Evolutionary conservation across 306 rosid species (phyloP).

Genomic region (Calophaca sinica): DNA sequence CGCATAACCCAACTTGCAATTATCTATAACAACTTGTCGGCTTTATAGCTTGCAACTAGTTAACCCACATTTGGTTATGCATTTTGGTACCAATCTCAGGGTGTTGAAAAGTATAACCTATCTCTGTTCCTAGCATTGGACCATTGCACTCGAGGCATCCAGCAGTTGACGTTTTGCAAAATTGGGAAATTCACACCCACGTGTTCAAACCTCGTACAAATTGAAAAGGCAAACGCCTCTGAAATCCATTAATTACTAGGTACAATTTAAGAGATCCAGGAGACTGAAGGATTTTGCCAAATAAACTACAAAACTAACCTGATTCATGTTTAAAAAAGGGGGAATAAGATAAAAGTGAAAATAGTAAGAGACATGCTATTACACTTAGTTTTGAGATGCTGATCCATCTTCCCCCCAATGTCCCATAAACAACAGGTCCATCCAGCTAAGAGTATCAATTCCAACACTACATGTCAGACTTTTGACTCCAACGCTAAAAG

Average conservation of each 20-base stretch:
- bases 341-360: not conserved
- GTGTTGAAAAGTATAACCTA: too few species aligned
- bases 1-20: too few species aligned
- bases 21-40: too few species aligned
- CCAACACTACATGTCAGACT: constrained; percentile 54
- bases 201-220: not conserved
- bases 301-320: constrained; percentile 45
- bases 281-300: constrained; percentile 32
- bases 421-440: constrained; percentile 33
- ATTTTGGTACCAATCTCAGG: too few species aligned
- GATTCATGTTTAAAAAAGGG: constrained; percentile 39
- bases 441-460: constrained; percentile 32
- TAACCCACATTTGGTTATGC: too few species aligned
- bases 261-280: constrained; percentile 28
- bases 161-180: not conserved
- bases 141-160: not conserved
- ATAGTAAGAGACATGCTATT: constrained; percentile 38
- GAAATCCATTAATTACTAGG: constrained; percentile 37
- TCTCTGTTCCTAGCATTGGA: too few species aligned
- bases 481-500: constrained; percentile 87
- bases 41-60: too few species aligned
- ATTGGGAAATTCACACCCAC: not conserved
- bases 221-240: constrained; percentile 32
- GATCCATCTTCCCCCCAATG: constrained; percentile 38
- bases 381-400: constrained; percentile 38